These are phyloP conservation scores for Suhomyces coccinellae DNA, from an alignment of 1,139 yeast genomes.

Conservation along the genomic window DNA sequence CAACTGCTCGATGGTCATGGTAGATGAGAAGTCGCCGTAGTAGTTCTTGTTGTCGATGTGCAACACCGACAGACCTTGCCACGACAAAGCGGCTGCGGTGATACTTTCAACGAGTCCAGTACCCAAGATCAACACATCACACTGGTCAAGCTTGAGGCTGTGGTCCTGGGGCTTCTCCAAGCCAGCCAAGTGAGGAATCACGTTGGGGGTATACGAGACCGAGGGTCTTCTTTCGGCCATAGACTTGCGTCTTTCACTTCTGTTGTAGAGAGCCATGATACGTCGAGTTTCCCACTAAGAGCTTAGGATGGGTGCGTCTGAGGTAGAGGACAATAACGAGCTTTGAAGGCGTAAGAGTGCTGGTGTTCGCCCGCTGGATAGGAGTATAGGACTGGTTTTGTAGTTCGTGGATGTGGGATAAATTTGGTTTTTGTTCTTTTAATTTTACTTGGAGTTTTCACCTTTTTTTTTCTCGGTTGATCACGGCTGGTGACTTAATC, in stretches of 20 bases:
- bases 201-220: slow-evolving; percentile 45
- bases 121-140: slow-evolving; percentile 88
- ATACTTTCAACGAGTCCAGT: slow-evolving; percentile 90
- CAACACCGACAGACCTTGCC: slow-evolving; percentile 92
- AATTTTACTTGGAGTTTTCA: background rate
- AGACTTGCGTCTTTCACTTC: slow-evolving; percentile 58
- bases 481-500: background rate
- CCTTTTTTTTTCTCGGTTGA: background rate
- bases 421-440: background rate
- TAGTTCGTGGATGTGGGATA: background rate
- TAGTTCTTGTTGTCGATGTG: slow-evolving; percentile 82
- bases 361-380: background rate
- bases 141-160: slow-evolving; percentile 55
- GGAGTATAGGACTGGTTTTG: background rate
- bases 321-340: background rate
- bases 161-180: slow-evolving; percentile 63
- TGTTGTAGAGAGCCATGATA: slow-evolving; percentile 14
- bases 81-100: slow-evolving; percentile 88
- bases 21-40: slow-evolving; percentile 87
- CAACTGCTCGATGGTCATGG: slow-evolving; percentile 81
- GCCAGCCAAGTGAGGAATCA: slow-evolving; percentile 81
- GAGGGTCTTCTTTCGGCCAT: slow-evolving; percentile 78
- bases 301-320: background rate
- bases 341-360: background rate
- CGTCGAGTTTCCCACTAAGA: slow-evolving; percentile 6